phyloP scores from a whole-genome alignment of 2,329 filamentous ascomycete species.

The Cryphonectria naterciae region DNA sequence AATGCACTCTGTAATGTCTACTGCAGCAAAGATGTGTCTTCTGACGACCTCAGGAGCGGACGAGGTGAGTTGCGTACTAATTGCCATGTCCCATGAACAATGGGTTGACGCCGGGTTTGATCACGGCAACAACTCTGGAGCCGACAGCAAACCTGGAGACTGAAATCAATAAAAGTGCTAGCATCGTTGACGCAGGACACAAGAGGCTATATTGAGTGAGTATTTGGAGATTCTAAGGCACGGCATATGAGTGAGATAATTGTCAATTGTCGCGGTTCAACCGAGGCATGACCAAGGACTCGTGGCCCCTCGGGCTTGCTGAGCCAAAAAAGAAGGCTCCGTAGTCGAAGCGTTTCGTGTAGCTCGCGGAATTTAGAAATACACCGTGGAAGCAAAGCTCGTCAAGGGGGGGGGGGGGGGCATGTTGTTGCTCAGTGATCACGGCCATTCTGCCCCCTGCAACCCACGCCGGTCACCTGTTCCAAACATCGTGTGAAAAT shows the following conservation, averaged over 20 bases:
- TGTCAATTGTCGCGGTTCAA: neutral
- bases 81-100: neutral
- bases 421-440: neutral
- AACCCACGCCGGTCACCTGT: neutral
- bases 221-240: neutral
- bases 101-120: too few species aligned
- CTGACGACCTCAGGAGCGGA: neutral
- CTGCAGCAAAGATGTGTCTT: conserved; percentile 4
- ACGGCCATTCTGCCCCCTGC: neutral
- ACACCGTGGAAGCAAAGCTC: neutral
- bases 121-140: too few species aligned
- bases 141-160: neutral
- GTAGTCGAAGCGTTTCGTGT: neutral
- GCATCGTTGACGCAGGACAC: too few species aligned
- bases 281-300: neutral
- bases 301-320: neutral
- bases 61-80: too few species aligned
- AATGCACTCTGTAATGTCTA: conserved; percentile 5
- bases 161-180: neutral
- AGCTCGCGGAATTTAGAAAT: neutral
- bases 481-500: neutral
- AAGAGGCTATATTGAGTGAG: neutral
- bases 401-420: neutral
- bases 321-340: neutral
- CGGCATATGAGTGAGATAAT: neutral